Evolutionary conservation across 2,329 filamentous ascomycete genomes (phyloP), one percentile per base, ranked within the genome.

Genomic region (Apiospora sp.): DNA sequence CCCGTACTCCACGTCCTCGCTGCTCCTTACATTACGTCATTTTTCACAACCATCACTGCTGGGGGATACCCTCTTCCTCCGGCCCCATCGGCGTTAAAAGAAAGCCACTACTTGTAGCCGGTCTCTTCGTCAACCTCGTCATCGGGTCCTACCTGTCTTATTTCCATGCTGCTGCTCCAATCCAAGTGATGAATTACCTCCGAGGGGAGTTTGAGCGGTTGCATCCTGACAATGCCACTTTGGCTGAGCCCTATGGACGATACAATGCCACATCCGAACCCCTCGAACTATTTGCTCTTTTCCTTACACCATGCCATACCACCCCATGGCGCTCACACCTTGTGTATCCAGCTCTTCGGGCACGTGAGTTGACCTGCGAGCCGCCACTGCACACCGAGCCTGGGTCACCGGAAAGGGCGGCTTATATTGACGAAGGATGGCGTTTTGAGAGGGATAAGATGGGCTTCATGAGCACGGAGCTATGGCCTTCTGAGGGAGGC

Each of bases 251-350:
- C 10, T 73, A 74, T 8, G 72, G 76, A 22, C 74, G 80, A 58
- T 73, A 77, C 34, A 76, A 78, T 69, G 54, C 75, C 64, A 71
- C 79, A 3, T 79, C 80, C 27, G 75, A 77, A 34, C 72, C 73
- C n/a, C 77, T 84, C 48, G 87, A 89, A 73, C 86, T 91, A 14
- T 92, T 92, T 77, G 90, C 92, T 46, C 92, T 93, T 27, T 98
- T 98, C 83, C 88, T 99, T 34, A 97, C 95, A 88, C 96, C 96
- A 13, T 99, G 96, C 84, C 96, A 99, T 86, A 94, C 93, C 76
- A 98, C 96, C 0, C 96, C 96, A 2, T 98, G 96, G 96, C 93
- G 95, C 78, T 95, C 93, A 22, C 93, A 97, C 79, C 88, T 98
- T 51, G 87, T 97, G 74, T 90, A 96, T 79, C 90, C 94, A 0